These are phyloP conservation scores for Hymenoscyphus scutula DNA, from an alignment of 2,329 filamentous ascomycete genomes.

Conservation along the genomic window DNA sequence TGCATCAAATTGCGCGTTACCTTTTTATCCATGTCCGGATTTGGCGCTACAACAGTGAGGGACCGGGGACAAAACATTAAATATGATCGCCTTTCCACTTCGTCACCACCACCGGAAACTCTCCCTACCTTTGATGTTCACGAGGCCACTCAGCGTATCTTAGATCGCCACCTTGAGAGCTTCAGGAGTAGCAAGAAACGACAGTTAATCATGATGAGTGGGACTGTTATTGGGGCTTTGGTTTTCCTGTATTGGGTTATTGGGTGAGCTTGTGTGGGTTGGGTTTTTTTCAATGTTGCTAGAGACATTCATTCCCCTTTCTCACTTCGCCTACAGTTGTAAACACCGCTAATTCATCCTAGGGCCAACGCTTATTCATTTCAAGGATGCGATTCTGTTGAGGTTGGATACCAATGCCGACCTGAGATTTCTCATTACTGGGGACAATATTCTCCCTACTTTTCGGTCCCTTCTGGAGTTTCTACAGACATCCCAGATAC, in stretches of 20 bases:
- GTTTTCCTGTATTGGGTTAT: constrained; percentile 27
- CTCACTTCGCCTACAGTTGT: not conserved
- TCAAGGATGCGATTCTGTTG: constrained; percentile 32
- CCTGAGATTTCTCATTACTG: constrained; percentile 47
- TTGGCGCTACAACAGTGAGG: not conserved
- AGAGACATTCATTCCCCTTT: not conserved
- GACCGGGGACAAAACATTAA: constrained; percentile 14
- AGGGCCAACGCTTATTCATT: constrained; percentile 22
- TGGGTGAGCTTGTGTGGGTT: constrained; percentile 21
- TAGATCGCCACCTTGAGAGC: constrained; percentile 23
- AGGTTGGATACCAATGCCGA: constrained; percentile 34
- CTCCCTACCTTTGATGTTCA: constrained; percentile 13
- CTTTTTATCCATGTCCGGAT: constrained; percentile 3
- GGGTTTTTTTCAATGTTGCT: not conserved
- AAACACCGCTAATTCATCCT: not conserved
- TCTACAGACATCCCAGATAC: constrained; percentile 56
- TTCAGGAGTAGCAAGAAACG: constrained; percentile 24
- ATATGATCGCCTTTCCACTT: constrained; percentile 24
- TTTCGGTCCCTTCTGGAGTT: constrained; percentile 67
- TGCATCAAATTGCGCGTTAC: not conserved
- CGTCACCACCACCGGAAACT: constrained; percentile 3
- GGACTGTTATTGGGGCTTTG: constrained; percentile 23
- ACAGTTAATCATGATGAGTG: constrained; percentile 18
- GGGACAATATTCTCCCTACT: constrained; percentile 89
- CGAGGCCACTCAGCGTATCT: constrained; percentile 14